Base-by-base conservation (phyloP, 2,329 filamentous ascomycete genomes). In the Colletotrichum brevisporum region DNA sequence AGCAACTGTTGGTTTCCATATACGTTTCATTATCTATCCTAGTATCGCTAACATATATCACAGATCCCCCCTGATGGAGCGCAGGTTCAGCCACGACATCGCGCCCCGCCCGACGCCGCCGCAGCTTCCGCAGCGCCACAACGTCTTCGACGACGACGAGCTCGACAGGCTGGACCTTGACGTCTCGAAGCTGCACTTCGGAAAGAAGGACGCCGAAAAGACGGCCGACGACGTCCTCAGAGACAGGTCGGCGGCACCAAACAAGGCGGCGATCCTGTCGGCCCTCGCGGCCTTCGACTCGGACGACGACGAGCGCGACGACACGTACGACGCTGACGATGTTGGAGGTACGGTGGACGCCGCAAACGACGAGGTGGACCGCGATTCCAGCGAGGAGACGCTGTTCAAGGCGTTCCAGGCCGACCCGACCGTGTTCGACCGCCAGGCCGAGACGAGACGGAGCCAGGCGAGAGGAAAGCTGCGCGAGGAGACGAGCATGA, bases 271-370 rank as follows among this genome's bases (percentile, higher is more conserved):
- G 12, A 97, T 98, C 74, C 83, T 97, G 26, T 93, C 95, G 3
- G 95, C 95, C 0, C 88, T 98, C 2, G 94, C 94, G 16, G 88
- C 92, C 0, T 98, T 98, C 73, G 95, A 98, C 81, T 92, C 91
- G 0, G 95, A 98, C 74, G 96, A 98, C 73, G 96, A 99, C 78
- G 96, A 99, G 82, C 89, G 94, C 43, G 96, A 99, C 78, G 96
- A 99, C 78, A 98, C 95, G 0, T 99, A 99, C 77, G 96, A 99
- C 75, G 90, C 91, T 2, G 94, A 90, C 57, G 96, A 98, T 76
- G 94, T 98, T 2, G 96, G 96, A 43, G 95, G 95, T 24, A 93
- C 93, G 0, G 90, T 98, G 3, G 94, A 97, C 18, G 84, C 88
- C 6, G 85, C 89, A n/a, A 84, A 87, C 43, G 88, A 89, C 59